Base-by-base conservation (phyloP, 75 land plant species). In the Ceratopteris richardii region DNA sequence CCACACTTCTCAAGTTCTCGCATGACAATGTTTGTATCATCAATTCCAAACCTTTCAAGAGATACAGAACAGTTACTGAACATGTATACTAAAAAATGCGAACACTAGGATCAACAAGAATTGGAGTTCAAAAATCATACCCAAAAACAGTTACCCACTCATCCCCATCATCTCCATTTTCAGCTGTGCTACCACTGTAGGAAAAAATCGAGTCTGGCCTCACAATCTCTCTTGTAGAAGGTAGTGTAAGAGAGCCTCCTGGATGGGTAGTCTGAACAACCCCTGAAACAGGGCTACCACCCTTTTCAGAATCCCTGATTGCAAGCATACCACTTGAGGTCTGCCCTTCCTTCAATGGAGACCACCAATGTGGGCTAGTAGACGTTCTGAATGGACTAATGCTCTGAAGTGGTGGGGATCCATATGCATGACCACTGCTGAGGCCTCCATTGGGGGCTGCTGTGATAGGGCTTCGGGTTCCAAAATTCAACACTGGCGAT, bases 1-100 rank as follows among this genome's bases (percentile, higher is more conserved):
- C 98, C 98, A 66, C 98, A 93, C 63, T 89, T 94, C 58, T 83
- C 98, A 79, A 94, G 85, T 69, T 94, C 96, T 23, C 98, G 82
- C 66, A 94, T 51, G 23, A 94, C 96, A 37, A 78, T 53, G 59
- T 89, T 94, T 39, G 96, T 94, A 41, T 94, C 98, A 21, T 74
- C 82, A 25, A 83, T 85, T 5, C 77, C 63, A 74, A 94, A 94
- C 41, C 98, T 94, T 81, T 24, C 42, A 43, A 61, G 41, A 18
- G 37, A 33, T 4, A 33, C n/a, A n/a, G n/a, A n/a, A n/a, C n/a
- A n/a, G n/a, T n/a, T n/a, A n/a, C n/a, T n/a, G n/a, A n/a, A n/a
- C n/a, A n/a, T n/a, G n/a, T n/a, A n/a, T n/a, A n/a, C n/a, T n/a
- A n/a, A n/a, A n/a, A n/a, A n/a, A n/a, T n/a, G n/a, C n/a, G n/a